phyloP scores from a whole-genome alignment of 352 stramenopile genomes.

The Phytophthora sp. region DNA sequence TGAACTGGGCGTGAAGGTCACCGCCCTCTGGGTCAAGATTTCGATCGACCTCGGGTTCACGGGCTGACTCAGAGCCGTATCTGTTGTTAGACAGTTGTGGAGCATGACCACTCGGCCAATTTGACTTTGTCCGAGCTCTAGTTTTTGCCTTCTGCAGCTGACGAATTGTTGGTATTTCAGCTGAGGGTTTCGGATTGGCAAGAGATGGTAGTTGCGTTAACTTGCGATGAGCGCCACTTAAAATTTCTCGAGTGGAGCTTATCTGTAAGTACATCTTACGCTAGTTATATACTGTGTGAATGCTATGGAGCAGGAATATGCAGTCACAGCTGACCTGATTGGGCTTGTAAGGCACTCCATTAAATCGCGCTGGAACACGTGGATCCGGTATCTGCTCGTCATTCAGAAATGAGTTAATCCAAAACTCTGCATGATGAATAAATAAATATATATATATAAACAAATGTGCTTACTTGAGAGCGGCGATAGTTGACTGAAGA shows the following conservation, averaged over 20 bases:
- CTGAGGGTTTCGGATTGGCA: conserved; percentile 4
- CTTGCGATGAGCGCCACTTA: conserved; percentile 54
- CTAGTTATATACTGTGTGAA: background rate
- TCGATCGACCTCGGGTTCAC: conserved; percentile 25
- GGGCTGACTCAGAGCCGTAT: conserved; percentile 8
- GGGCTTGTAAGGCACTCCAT: conserved; percentile 61
- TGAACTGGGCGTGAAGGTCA: conserved; percentile 33
- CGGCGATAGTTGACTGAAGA: conserved; percentile 33
- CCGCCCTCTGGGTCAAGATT: background rate
- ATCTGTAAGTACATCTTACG: conserved; percentile 27
- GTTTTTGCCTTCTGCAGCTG: conserved; percentile 26
- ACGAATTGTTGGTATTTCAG: conserved; percentile 15
- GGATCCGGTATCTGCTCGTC: conserved; percentile 49
- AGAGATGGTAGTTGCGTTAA: conserved; percentile 60
- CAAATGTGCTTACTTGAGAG: conserved; percentile 11
- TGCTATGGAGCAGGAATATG: background rate
- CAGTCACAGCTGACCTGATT: conserved; percentile 45
- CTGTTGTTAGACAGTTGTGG: conserved; percentile 17
- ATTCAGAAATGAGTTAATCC: background rate
- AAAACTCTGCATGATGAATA: no score
- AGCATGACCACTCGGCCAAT: background rate
- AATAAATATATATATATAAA: background rate
- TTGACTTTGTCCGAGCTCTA: conserved; percentile 23
- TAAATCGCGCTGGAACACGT: conserved; percentile 66
- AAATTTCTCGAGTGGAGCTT: conserved; percentile 57